phyloP scores from a whole-genome alignment of 164 flowering plant species.

The Aristolochia fimbriata region DNA sequence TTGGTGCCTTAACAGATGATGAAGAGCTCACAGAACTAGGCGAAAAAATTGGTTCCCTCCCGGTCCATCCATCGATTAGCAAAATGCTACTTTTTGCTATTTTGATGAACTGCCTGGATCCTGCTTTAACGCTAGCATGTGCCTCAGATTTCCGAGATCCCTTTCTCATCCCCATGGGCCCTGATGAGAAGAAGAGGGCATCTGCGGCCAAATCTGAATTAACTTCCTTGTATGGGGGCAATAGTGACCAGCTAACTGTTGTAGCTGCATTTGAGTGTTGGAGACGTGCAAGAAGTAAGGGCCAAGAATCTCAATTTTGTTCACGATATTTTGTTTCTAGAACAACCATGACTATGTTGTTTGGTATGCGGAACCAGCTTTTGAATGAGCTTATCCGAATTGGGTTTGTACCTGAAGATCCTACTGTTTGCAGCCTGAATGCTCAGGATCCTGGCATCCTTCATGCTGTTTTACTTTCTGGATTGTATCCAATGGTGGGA shows the following conservation, averaged over 20 bases:
- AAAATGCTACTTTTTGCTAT: conserved; percentile 87
- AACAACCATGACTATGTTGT: conserved; percentile 62
- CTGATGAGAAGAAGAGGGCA: conserved; percentile 59
- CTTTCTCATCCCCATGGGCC: conserved; percentile 65
- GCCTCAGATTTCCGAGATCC: conserved; percentile 75
- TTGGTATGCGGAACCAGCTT: conserved; percentile 73
- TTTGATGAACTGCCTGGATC: conserved; percentile 87
- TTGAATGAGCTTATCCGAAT: conserved; percentile 39
- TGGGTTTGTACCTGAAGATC: conserved; percentile 60
- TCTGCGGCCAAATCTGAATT: conserved; percentile 55
- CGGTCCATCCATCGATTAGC: conserved; percentile 88
- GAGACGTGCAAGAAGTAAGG: conserved; percentile 58
- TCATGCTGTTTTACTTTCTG: conserved; percentile 80
- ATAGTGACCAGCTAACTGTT: conserved; percentile 73
- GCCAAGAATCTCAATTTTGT: conserved; percentile 57
- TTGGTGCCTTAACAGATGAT: conserved; percentile 74
- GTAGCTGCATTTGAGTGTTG: conserved; percentile 91
- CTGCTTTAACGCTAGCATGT: conserved; percentile 91
- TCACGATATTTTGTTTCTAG: conserved; percentile 58
- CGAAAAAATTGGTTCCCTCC: conserved; percentile 63
- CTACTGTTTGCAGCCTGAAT: conserved; percentile 54
- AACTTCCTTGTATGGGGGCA: conserved; percentile 70
- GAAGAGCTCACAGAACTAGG: conserved; percentile 84
- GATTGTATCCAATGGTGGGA: conserved; percentile 90
- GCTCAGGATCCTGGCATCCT: conserved; percentile 74